These are phyloP conservation scores for Tranzscheliella williamsii DNA, from an alignment of 1,284 basidiomycete genomes.

Conservation along the genomic window DNA sequence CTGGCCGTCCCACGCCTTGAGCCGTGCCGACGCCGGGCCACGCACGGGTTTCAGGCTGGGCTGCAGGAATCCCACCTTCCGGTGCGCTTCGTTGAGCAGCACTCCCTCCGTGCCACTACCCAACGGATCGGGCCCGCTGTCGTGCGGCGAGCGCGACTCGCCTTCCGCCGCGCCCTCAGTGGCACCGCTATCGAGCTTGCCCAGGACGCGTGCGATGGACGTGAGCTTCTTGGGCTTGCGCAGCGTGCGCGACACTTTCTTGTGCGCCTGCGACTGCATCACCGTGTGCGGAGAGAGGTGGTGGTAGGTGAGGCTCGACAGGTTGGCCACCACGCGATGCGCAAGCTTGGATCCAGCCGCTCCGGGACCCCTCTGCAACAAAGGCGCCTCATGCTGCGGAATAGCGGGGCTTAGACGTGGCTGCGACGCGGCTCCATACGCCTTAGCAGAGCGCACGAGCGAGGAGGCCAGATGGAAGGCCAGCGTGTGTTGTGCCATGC, in stretches of 20 bases:
- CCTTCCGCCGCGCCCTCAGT: background rate
- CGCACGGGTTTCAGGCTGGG: constrained; percentile 26
- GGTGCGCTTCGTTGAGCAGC: constrained; percentile 10
- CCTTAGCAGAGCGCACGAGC: constrained; percentile 1
- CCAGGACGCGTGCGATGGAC: constrained; percentile 18
- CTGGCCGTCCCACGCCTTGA: constrained; percentile 35
- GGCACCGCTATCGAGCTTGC: background rate
- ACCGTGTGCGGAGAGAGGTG: constrained; percentile 55
- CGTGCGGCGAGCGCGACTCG: background rate
- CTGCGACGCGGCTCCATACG: no score
- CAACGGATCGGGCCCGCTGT: background rate
- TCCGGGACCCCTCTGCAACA: background rate
- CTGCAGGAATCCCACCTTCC: constrained; percentile 9
- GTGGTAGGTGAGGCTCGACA: constrained; percentile 50
- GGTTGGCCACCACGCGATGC: constrained; percentile 34
- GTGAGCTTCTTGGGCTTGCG: constrained; percentile 14
- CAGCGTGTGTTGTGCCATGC: constrained; percentile 4
- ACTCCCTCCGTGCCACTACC: background rate
- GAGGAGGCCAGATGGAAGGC: constrained; percentile 33
- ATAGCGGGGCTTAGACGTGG: no score
- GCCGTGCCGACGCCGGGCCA: constrained; percentile 12
- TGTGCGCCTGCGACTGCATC: constrained; percentile 38
- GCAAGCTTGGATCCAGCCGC: constrained; percentile 7
- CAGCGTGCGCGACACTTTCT: background rate
- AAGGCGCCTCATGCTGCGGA: background rate